Evolutionary conservation across 2,329 filamentous ascomycete genomes (phyloP), one percentile per base, ranked within the genome.

Genomic region (Colletotrichum lini): DNA sequence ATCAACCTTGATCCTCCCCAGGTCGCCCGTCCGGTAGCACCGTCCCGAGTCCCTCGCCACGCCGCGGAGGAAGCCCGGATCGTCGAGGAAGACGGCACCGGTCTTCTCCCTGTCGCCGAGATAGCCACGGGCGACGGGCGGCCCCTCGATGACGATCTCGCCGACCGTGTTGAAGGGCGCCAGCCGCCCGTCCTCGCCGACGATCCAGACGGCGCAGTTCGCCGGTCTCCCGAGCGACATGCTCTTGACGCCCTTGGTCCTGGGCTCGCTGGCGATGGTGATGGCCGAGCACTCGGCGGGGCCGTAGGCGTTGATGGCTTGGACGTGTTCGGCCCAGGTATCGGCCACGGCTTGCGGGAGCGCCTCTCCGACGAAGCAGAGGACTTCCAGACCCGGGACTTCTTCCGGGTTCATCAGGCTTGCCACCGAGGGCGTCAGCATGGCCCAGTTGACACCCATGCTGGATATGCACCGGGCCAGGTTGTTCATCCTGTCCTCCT

Each of bases 401-500:
- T 72, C 57, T 0, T 59, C 53, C 4, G 73, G 74, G 2, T 52
- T 38, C 1, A 74, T 56, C 0, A 73, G 54, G 10, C 58, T 42
- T 1, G 71, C 71, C 5, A 73, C 68, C 0, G 73, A 63, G 2
- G 74, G 74, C 16, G 74, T 75, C 40, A 74, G 4, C 52, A 72
- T 74, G 12, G 67, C 63, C 61, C 67, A 58, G 15, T 63, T 71
- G 4, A 68, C 57, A 4, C 50, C 18, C 65, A 68, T 50, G 12
- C 16, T 38, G 8, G 52, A 26, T 16, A 72, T 60, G 15, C 49
- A 68, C 4, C 26, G 35, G 1, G 54, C 18, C 12, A 70, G 67
- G 59, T 81, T 75, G 59, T 82, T 81, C 69, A 81, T 75, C 3
- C 80, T 77, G 38, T 81, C 75, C 15, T 80, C 77, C 23, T 83